Conservation (phyloP, 2,329 filamentous ascomycete species). For the Trichocomaceae sp. region DNA sequence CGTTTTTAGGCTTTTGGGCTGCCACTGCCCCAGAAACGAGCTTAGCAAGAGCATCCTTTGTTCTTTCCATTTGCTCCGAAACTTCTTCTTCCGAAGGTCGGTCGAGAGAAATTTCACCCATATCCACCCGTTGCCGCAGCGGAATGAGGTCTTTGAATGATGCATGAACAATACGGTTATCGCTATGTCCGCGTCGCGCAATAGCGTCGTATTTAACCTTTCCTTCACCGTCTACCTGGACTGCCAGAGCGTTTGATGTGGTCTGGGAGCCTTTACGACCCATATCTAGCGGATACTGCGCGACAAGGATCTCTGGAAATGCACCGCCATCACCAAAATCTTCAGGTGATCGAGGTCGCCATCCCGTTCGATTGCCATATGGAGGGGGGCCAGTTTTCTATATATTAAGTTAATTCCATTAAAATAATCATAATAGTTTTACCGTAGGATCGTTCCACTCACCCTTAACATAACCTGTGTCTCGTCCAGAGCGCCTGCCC, state of each 20-base stretch:
- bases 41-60: constrained; percentile 73
- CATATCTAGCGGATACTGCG: constrained; percentile 95
- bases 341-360: constrained; percentile 80
- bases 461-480: constrained; percentile 76
- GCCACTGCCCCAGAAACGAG: constrained; percentile 80
- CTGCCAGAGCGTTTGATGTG: constrained; percentile 78
- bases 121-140: constrained; percentile 82
- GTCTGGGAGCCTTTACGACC: constrained; percentile 65
- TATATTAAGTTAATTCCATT: not conserved
- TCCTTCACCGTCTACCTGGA: constrained; percentile 84
- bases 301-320: constrained; percentile 87
- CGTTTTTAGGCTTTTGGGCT: constrained; percentile 92
- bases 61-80: constrained; percentile 74
- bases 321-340: constrained; percentile 96
- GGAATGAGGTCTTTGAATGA: constrained; percentile 97
- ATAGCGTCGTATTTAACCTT: constrained; percentile 97
- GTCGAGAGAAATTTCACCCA: constrained; percentile 81
- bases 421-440: not conserved
- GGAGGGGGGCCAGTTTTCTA: constrained; percentile 75
- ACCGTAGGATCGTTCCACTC: constrained; percentile 18
- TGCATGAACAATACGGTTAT: constrained; percentile 79
- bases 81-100: constrained; percentile 81
- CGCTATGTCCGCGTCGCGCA: constrained; percentile 78
- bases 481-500: constrained; percentile 71
- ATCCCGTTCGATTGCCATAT: constrained; percentile 80